A percentile compares a stretch with the other conserved stretches of the same genome.
These are phyloP conservation scores for Debaryomyces nepalensis DNA, from an alignment of 1,139 yeast genomes.

Conservation along the genomic window DNA sequence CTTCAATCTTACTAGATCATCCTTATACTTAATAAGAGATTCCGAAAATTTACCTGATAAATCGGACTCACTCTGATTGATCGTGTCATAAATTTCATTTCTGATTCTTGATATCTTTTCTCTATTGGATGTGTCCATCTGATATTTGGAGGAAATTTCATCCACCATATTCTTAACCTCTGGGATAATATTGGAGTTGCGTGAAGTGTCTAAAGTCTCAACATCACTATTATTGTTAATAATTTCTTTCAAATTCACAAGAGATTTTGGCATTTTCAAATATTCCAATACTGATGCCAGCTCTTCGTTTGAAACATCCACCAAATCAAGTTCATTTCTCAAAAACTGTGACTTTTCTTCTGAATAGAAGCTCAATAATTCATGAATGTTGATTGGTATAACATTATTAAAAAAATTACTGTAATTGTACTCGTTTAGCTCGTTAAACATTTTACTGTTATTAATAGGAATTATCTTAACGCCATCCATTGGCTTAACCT, in stretches of 20 bases:
- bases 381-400: slow-evolving; percentile 86
- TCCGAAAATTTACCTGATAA: slow-evolving; percentile 17
- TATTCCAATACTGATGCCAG: slow-evolving; percentile 77
- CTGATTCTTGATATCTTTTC: slow-evolving; percentile 34
- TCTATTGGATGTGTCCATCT: slow-evolving; percentile 31
- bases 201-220: background rate
- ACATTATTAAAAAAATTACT: slow-evolving; percentile 71
- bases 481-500: slow-evolving; percentile 75
- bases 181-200: slow-evolving; percentile 21
- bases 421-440: slow-evolving; percentile 59
- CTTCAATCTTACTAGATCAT: slow-evolving; percentile 61
- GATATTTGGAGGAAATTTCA: slow-evolving; percentile 31
- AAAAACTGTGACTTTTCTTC: slow-evolving; percentile 84
- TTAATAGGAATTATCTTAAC: slow-evolving; percentile 65
- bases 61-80: slow-evolving; percentile 44
- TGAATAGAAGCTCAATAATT: slow-evolving; percentile 81
- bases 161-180: slow-evolving; percentile 26
- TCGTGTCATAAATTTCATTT: slow-evolving; percentile 42
- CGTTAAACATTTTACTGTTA: slow-evolving; percentile 37
- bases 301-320: slow-evolving; percentile 82
- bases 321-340: slow-evolving; percentile 73
- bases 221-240: slow-evolving; percentile 17
- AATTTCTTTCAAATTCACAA: slow-evolving; percentile 57
- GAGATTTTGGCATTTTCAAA: slow-evolving; percentile 72
- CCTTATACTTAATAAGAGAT: slow-evolving; percentile 33